A percentile compares a stretch with the other conserved stretches of the same genome.
Evolutionary conservation across 1,284 basidiomycete species (phyloP).

Genomic region (Earliella scabrosa): DNA sequence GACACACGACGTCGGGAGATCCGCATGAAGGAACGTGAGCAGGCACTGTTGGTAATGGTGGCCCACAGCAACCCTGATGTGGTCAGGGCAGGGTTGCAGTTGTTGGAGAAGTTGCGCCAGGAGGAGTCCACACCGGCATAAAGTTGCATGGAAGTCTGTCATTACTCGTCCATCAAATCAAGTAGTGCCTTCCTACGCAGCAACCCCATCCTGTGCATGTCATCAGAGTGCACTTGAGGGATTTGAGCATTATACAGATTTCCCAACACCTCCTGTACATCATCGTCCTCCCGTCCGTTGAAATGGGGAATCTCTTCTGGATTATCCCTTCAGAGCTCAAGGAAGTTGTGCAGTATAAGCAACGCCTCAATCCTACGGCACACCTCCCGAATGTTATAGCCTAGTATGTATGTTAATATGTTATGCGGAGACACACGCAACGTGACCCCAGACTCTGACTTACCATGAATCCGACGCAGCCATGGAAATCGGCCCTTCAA

Average conservation of each 20-base stretch:
- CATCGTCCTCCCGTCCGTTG: background rate
- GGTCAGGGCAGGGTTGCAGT: no score
- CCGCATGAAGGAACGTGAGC: background rate
- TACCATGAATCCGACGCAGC: background rate
- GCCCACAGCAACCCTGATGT: no score
- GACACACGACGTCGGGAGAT: background rate
- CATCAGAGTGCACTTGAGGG: no score
- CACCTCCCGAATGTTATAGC: background rate
- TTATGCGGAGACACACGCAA: no score
- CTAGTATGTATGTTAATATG: background rate
- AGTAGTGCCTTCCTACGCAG: no score
- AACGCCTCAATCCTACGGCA: background rate
- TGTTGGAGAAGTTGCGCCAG: no score
- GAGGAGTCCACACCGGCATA: no score
- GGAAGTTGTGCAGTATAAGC: background rate
- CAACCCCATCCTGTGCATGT: no score
- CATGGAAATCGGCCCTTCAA: background rate
- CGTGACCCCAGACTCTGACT: no score
- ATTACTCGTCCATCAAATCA: no score
- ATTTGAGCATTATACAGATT: background rate
- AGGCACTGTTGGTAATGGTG: background rate
- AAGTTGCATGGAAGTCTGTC: no score
- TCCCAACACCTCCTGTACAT: background rate
- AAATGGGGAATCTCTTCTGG: background rate
- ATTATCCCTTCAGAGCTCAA: background rate